Conservation (phyloP, 2,329 filamentous ascomycete species). For the Botrytis tulipae region DNA sequence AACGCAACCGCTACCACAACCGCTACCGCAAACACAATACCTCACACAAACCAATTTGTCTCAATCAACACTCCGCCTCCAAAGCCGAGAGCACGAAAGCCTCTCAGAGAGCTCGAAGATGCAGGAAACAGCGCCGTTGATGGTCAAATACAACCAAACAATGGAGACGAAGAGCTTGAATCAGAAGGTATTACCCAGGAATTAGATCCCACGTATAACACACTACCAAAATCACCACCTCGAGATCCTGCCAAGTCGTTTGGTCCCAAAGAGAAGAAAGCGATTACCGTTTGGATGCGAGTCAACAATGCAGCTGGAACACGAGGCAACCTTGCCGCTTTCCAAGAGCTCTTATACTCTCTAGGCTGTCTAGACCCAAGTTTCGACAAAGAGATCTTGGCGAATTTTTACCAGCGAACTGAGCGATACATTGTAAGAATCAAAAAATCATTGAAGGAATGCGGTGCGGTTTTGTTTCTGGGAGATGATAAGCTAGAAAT, state of each 20-base stretch:
- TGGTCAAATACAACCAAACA: not conserved
- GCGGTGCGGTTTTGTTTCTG: not conserved
- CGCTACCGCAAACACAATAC: not conserved
- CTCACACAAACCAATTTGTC: not conserved
- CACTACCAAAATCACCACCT: not conserved
- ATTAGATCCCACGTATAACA: too few species aligned
- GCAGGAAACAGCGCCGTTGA: too few species aligned
- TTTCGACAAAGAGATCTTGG: not conserved
- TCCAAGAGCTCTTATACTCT: not conserved
- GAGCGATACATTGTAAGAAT: not conserved
- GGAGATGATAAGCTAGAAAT: not conserved
- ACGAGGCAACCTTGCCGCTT: not conserved
- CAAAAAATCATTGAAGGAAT: conserved; percentile 2
- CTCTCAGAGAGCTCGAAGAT: not conserved
- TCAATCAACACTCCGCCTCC: not conserved
- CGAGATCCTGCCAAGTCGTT: not conserved
- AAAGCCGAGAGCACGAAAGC: not conserved
- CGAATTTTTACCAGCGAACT: not conserved
- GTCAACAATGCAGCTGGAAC: not conserved
- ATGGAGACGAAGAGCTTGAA: not conserved
- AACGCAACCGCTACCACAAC: not conserved
- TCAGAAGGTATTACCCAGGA: not conserved
- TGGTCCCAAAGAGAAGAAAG: not conserved
- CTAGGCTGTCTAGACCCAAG: conserved; percentile 2
- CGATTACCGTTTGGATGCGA: not conserved